Conservation (phyloP, 208 protist species). For the Leishmania gerbilli region DNA sequence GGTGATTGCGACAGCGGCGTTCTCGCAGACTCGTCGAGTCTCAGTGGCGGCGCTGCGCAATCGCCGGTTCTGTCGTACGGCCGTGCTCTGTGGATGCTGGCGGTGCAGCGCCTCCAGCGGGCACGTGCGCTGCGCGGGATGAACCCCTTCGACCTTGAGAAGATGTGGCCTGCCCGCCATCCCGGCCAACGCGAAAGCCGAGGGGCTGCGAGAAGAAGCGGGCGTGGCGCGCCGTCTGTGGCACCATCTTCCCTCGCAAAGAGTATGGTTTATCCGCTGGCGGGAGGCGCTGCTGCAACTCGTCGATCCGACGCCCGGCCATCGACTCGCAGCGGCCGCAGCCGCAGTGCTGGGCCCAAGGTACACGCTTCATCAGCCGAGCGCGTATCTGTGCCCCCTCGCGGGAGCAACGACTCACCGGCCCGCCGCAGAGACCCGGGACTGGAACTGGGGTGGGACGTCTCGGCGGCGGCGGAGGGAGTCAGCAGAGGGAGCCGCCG, state of each 20-base stretch:
- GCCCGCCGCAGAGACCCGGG: not conserved
- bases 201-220: not conserved
- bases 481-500: not conserved
- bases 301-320: not conserved
- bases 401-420: not conserved
- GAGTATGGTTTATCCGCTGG: not conserved
- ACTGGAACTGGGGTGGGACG: not conserved
- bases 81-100: slow-evolving; percentile 76
- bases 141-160: slow-evolving; percentile 38
- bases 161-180: not conserved
- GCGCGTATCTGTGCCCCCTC: not conserved
- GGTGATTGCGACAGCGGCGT: not conserved
- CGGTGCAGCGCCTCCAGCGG: slow-evolving; percentile 45
- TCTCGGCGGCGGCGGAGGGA: not conserved
- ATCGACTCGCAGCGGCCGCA: not conserved
- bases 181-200: not conserved
- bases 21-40: not conserved
- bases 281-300: not conserved
- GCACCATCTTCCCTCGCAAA: not conserved
- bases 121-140: slow-evolving; percentile 34
- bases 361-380: not conserved
- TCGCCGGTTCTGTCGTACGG: slow-evolving; percentile 50
- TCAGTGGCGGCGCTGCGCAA: not conserved
- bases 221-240: not conserved
- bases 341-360: not conserved